Evolutionary conservation across 169 alveolate genomes (phyloP).

Genomic region (Plasmodium ovale): DNA sequence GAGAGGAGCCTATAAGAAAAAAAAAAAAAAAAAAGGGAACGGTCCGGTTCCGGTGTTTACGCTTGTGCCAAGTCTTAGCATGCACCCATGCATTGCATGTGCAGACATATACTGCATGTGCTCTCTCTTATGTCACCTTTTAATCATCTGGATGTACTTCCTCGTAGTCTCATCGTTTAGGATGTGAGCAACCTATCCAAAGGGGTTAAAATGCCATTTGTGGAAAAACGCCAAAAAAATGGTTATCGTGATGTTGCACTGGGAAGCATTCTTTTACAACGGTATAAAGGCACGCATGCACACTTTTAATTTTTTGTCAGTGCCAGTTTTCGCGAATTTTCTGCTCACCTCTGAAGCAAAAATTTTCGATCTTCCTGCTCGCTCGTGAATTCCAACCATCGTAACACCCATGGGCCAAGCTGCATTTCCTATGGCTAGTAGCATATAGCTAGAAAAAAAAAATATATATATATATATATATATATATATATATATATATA

Average conservation of each 20-base stretch:
- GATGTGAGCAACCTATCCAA: conserved; percentile 87
- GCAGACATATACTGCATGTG: background rate
- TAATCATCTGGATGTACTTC: conserved; percentile 91
- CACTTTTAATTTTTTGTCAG: background rate
- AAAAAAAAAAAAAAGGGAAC: conserved; percentile 17
- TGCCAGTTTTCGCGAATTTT: background rate
- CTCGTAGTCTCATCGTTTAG: conserved; percentile 94
- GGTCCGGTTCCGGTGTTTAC: too few relatives aligned
- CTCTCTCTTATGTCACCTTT: conserved; percentile 77
- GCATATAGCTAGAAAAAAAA: conserved; percentile 86
- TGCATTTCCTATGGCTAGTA: conserved; percentile 96
- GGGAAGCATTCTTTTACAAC: too few relatives aligned
- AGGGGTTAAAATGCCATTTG: too few relatives aligned
- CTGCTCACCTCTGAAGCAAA: conserved; percentile 91
- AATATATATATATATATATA: conserved; percentile 10
- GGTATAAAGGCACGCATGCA: background rate
- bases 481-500: background rate
- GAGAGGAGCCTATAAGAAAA: conserved; percentile 50
- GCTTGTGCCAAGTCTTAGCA: too few relatives aligned
- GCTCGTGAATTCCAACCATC: conserved; percentile 95
- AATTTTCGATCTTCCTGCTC: conserved; percentile 94
- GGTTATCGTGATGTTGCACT: too few relatives aligned
- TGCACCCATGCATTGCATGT: background rate
- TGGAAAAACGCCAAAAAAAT: too few relatives aligned
- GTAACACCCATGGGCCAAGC: conserved; percentile 98